Evolutionary conservation across 1,284 basidiomycete species (phyloP), one percentile per base, ranked within the genome.

Genomic region (Moniliophthora roreri): DNA sequence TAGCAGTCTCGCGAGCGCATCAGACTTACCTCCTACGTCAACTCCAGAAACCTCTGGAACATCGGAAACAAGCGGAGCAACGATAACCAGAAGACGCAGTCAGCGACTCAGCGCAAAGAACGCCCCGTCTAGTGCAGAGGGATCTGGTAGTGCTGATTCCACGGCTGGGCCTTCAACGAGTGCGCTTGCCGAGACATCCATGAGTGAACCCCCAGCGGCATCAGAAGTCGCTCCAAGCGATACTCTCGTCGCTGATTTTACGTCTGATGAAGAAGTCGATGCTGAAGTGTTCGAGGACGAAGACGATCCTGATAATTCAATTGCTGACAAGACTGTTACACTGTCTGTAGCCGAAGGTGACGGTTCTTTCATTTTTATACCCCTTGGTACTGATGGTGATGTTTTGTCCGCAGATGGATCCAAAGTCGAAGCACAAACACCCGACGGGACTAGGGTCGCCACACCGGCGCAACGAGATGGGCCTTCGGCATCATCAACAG

Each of bases 371-470:
- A 50, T 18, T 15, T 48, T 42, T 35, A 6, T 18, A 23, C 38
- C 32, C 24, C 10, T 10, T 48, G 37, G 52, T 44, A 5, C 16
- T 57, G 45, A 15, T 32, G 26, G 49, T 54, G 44, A 15, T 41
- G 57, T 42, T 8, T 26, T n/a, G n/a, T n/a, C n/a, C 46, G 48
- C 26, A 87, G 95, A 96, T 71, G 93, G 93, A 6, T 87, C 89
- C 4, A 93, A 90, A 65, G 83, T 98, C 7, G 93, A 95, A 64
- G 95, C 94, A 8, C 93, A 97, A 68, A 98, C 96, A 0, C 95
- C 96, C 0, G 93, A 98, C 57, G 96, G 96, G 1, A 98, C 95
- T 0, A 84, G 94, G 18, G 86, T 99, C 32, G 85, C 91, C 1
- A 98, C 96, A 5, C 96, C 96, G 0, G 86, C 79, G 62, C 76